Conservation (phyloP, 129 eudicot genomes). For the Ambrosia trifida region DNA sequence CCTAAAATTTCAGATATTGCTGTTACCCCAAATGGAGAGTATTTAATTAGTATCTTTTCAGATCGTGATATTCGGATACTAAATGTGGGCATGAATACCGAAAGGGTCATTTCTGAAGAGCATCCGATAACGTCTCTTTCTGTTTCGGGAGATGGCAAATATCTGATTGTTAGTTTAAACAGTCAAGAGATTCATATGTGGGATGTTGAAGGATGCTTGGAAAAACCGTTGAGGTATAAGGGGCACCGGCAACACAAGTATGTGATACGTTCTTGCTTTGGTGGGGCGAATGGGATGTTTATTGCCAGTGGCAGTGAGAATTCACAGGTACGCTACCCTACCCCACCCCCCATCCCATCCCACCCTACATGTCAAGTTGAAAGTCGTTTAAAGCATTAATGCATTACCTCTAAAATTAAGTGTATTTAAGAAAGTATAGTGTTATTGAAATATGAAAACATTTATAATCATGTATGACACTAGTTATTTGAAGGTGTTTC, state of each 20-base stretch:
- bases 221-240: constrained; percentile 53
- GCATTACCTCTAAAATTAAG: neutral
- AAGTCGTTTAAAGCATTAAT: too few relatives aligned
- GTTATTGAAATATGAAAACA: neutral
- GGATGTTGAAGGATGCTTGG: constrained; percentile 73
- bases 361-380: neutral
- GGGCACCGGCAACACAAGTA: constrained; percentile 82
- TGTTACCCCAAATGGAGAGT: constrained; percentile 81
- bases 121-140: constrained; percentile 78
- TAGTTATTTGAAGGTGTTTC: neutral
- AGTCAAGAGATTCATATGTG: constrained; percentile 96
- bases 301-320: constrained; percentile 96
- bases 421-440: neutral
- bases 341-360: neutral
- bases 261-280: constrained; percentile 92
- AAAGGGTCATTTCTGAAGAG: constrained; percentile 72
- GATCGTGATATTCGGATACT: constrained; percentile 73
- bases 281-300: constrained; percentile 69
- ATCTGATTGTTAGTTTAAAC: constrained; percentile 68
- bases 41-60: constrained; percentile 63
- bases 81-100: constrained; percentile 61
- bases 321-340: constrained; percentile 57
- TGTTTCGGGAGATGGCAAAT: constrained; percentile 70
- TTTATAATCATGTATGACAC: neutral
- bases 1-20: constrained; percentile 84